Percentiles rank a stretch among this genome's conserved stretches.
Conservation (phyloP, 2,329 filamentous ascomycete genomes). For the Ophiostoma triangulosporum region DNA sequence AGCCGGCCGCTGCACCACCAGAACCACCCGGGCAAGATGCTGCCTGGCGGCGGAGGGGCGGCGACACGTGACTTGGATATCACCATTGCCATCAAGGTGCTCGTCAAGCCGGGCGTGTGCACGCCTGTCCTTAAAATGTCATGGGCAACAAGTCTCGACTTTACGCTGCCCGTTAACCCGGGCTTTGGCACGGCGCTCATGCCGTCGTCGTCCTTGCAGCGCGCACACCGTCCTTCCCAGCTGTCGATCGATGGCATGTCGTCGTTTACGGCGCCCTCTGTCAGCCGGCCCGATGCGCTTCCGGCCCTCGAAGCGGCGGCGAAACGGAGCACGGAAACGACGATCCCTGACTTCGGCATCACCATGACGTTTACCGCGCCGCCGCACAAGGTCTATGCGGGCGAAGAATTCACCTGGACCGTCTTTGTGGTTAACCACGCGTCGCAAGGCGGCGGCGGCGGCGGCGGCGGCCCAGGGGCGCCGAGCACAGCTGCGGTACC, state of each 20-base stretch:
- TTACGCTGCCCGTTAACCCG: slow-evolving; percentile 51
- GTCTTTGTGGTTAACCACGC: slow-evolving; percentile 66
- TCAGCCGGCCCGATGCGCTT: slow-evolving; percentile 45
- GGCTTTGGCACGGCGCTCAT: slow-evolving; percentile 40
- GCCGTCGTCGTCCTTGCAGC: slow-evolving; percentile 41
- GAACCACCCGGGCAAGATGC: background rate
- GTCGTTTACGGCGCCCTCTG: slow-evolving; percentile 43
- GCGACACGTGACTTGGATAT: slow-evolving; percentile 41
- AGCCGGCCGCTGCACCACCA: slow-evolving; percentile 20
- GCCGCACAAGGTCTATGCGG: slow-evolving; percentile 39
- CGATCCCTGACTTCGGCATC: slow-evolving; percentile 51
- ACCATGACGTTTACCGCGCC: slow-evolving; percentile 63
- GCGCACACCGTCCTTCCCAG: slow-evolving; percentile 48
- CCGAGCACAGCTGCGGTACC: slow-evolving; percentile 6
- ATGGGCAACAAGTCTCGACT: slow-evolving; percentile 58
- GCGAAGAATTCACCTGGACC: slow-evolving; percentile 57
- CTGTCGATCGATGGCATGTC: slow-evolving; percentile 46
- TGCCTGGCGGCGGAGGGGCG: background rate
- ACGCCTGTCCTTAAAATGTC: slow-evolving; percentile 48
- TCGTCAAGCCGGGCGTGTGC: slow-evolving; percentile 42
- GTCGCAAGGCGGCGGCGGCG: slow-evolving; percentile 21
- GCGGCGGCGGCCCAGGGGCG: background rate
- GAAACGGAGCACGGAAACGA: slow-evolving; percentile 27
- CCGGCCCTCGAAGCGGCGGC: slow-evolving; percentile 43
- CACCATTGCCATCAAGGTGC: slow-evolving; percentile 44